Conservation (phyloP, 768 basidiomycete genomes). For the Pholiota microspora region DNA sequence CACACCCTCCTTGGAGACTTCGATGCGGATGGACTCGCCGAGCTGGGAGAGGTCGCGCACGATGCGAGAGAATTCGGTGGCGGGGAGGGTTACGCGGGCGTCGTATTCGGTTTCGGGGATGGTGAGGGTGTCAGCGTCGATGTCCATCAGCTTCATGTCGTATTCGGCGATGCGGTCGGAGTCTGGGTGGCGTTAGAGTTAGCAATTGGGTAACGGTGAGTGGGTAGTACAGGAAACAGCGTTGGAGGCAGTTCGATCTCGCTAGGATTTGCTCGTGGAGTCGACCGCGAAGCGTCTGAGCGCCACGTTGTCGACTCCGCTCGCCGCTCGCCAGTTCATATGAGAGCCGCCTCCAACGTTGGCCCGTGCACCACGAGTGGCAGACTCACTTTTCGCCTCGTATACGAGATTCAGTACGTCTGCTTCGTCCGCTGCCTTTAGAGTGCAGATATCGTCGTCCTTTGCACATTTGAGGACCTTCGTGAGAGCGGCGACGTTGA, state of each 20-base stretch:
- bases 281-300: too few species aligned
- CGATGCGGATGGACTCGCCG: constrained; percentile 94
- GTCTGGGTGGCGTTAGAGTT: constrained; percentile 60
- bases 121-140: constrained; percentile 90
- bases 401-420: constrained; percentile 88
- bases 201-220: too few species aligned
- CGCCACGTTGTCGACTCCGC: too few species aligned
- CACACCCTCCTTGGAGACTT: constrained; percentile 94
- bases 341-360: too few species aligned
- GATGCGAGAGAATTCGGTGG: constrained; percentile 87
- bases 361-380: too few species aligned
- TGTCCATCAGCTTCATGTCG: constrained; percentile 99
- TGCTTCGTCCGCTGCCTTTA: constrained; percentile 89
- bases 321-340: too few species aligned
- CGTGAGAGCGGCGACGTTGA: constrained; percentile 83
- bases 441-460: constrained; percentile 88
- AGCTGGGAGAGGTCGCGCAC: constrained; percentile 88
- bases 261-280: too few species aligned
- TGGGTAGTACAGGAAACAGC: too few species aligned
- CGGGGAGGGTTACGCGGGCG: constrained; percentile 83
- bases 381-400: constrained; percentile 82
- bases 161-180: constrained; percentile 95
- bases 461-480: constrained; percentile 98
- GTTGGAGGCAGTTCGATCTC: too few species aligned
- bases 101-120: constrained; percentile 99